A percentile compares a stretch with the other conserved stretches of the same genome.
phyloP scores from a whole-genome alignment of 495 filamentous ascomycete genomes.

The Thermothielavioides terrestris region DNA sequence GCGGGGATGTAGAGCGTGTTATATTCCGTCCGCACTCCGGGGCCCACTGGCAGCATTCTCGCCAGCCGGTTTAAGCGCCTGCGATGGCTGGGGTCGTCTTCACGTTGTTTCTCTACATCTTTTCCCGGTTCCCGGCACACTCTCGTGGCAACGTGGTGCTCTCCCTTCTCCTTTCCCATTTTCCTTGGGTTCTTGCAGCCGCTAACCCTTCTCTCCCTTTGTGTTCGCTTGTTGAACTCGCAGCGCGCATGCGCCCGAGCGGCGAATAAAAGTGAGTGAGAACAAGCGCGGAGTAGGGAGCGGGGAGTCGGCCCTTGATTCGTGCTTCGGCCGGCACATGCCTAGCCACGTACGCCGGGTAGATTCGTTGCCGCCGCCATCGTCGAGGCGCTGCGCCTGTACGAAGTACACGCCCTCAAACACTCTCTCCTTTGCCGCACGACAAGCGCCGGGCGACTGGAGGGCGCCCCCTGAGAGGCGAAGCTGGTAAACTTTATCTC shows the following conservation, averaged over 20 bases:
- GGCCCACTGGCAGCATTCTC: slow-evolving; percentile 28
- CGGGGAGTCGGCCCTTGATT: neutral
- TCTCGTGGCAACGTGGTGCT: slow-evolving; percentile 9
- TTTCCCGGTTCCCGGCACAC: slow-evolving; percentile 27
- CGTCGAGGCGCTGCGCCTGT: slow-evolving; percentile 1
- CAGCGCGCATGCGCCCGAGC: neutral
- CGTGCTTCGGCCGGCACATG: no score
- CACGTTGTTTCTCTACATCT: no score
- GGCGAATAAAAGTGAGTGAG: neutral
- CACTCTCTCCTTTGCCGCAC: slow-evolving; percentile 22
- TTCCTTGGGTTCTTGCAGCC: slow-evolving; percentile 3
- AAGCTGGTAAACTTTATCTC: slow-evolving; percentile 25
- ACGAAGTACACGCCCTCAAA: no score
- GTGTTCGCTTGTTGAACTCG: neutral
- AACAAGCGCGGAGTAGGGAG: neutral
- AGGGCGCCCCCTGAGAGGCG: slow-evolving; percentile 12
- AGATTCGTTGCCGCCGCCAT: slow-evolving; percentile 1
- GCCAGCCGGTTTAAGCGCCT: slow-evolving; percentile 25
- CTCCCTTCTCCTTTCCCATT: slow-evolving; percentile 10
- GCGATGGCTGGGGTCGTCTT: slow-evolving; percentile 17
- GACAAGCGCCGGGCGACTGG: slow-evolving; percentile 28
- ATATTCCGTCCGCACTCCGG: slow-evolving; percentile 26
- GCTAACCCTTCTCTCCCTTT: slow-evolving; percentile 4
- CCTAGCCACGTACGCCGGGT: neutral
- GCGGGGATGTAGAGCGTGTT: slow-evolving; percentile 18